Base-by-base conservation (phyloP, 495 filamentous ascomycete genomes). In the Daldinia grandis region DNA sequence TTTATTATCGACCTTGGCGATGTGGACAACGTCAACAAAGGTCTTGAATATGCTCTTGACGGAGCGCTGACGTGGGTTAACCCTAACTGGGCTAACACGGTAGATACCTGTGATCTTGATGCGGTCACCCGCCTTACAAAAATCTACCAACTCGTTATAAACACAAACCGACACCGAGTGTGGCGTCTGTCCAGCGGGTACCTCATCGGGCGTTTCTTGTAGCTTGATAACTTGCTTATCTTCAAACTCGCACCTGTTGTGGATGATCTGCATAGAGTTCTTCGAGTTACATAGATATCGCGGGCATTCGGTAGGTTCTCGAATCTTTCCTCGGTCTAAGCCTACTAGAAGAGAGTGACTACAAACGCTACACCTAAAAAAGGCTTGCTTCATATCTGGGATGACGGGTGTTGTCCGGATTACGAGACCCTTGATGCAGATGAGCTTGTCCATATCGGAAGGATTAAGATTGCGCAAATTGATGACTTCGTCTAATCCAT, bases 171-270 rank as follows among this genome's bases (percentile, higher is more conserved):
- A 97, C 17, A 99, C 95, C 0, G 96, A 97, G 80, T 99, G 95
- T n/a, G 95, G 95, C 21, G 95, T 95, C 80, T 99, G 95, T 27
- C 95, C 95, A 66, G 97, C 92, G 12, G 95, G 95, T 47, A 98
- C 89, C 51, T 86, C 92, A 77, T 99, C 95, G 7, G 95, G 95
- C 0, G 95, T 99, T 79, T 99, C 95, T 78, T 99, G 95, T 31
- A 99, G 85, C 80, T 98, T 98, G 84, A 99, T 97, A 62, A 98
- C 93, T 74, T 99, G 95, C 81, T 98, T 99, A 76, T 99, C 95
- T 54, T 93, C 89, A 77, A 99, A 99, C 14, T 86, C 85, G 69
- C 93, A 98, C 59, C 95, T 92, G 79, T 99, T 98, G 84, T 99
- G 95, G 12, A 98, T 84, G 66, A 99, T 94, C 76, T 98, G 93